These are phyloP conservation scores for Solanum sejunctum DNA, from an alignment of 257 asterid species.

Conservation along the genomic window DNA sequence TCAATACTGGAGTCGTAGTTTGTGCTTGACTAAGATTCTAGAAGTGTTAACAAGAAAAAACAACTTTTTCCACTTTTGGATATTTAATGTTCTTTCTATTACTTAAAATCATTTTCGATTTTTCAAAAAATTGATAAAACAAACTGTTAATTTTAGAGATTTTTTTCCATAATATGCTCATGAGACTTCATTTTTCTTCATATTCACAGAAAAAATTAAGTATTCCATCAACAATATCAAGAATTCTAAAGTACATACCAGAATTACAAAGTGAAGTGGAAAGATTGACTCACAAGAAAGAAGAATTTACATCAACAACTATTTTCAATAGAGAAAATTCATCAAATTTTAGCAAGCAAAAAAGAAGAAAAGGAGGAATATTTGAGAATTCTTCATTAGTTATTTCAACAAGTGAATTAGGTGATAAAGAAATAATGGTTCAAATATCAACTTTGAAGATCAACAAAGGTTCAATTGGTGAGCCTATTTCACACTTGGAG, in stretches of 20 bases:
- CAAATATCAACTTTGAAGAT: not conserved
- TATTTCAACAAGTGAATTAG: not conserved
- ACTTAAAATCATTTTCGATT: not conserved
- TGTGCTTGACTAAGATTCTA: not conserved
- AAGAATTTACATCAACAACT: not conserved
- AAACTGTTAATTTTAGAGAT: not conserved
- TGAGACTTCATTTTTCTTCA: not conserved
- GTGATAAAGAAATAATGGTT: not conserved
- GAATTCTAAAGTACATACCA: slow-evolving; percentile 5
- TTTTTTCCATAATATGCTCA: not conserved
- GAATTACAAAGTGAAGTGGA: slow-evolving; percentile 8
- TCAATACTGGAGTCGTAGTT: not conserved
- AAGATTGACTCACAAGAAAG: slow-evolving; percentile 5
- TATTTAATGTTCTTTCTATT: not conserved
- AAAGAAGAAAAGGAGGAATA: not conserved
- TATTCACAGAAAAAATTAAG: slow-evolving; percentile 1
- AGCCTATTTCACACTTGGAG: not conserved
- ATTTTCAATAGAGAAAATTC: not conserved
- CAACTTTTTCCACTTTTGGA: too few species aligned
- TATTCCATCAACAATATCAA: slow-evolving; percentile 3
- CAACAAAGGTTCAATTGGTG: not conserved
- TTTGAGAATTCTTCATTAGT: not conserved
- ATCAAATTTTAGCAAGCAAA: not conserved
- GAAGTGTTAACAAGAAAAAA: too few species aligned
- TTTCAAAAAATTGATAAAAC: not conserved